Conservation (phyloP, 208 protist species). For the Vickermania ingenoplastis region DNA sequence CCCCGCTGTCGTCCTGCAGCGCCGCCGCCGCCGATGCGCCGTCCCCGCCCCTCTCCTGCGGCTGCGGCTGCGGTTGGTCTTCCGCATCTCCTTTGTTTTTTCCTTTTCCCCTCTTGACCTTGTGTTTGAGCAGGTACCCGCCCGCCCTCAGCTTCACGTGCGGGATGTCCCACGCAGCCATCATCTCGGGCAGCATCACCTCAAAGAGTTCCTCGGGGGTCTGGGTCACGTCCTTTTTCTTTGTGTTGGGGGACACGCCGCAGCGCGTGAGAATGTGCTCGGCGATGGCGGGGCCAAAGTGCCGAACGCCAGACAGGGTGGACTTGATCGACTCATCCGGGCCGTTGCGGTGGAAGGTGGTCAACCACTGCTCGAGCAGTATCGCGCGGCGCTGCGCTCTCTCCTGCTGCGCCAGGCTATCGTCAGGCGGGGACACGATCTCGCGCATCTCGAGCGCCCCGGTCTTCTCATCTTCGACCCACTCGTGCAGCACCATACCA, state of each 20-base stretch:
- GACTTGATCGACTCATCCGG: constrained; percentile 32
- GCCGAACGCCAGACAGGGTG: constrained; percentile 44
- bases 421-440: background rate
- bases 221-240: constrained; percentile 15
- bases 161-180: constrained; percentile 40
- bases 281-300: constrained; percentile 65
- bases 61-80: too few species aligned
- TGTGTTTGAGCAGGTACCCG: constrained; percentile 47
- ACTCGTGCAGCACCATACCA: background rate
- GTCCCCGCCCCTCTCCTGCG: too few species aligned
- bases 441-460: background rate
- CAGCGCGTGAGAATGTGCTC: constrained; percentile 57
- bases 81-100: background rate
- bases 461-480: background rate
- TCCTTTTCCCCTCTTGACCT: constrained; percentile 9
- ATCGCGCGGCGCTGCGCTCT: constrained; percentile 10
- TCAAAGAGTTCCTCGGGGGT: constrained; percentile 23
- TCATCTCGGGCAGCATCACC: constrained; percentile 33
- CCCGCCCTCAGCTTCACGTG: constrained; percentile 29
- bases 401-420: background rate
- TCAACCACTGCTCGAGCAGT: constrained; percentile 36
- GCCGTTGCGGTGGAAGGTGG: constrained; percentile 28
- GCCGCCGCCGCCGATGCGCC: background rate
- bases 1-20: background rate
- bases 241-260: constrained; percentile 22